Evolutionary conservation across 1,284 basidiomycete genomes (phyloP), one percentile per base, ranked within the genome.

Genomic region (Albatrellus sp.): DNA sequence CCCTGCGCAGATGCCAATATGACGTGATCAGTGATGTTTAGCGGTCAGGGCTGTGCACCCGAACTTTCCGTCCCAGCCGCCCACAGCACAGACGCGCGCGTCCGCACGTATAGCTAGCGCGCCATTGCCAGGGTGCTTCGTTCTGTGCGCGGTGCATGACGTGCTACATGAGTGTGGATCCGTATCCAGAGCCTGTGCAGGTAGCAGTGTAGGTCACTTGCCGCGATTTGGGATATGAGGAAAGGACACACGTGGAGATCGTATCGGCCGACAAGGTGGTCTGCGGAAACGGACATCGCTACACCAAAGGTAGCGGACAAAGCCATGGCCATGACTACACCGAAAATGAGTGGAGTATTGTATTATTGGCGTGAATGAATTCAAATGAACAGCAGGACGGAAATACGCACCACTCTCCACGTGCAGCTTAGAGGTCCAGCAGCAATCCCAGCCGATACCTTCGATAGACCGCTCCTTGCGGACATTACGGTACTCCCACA

Each of bases 61-160:
- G 54, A 52, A 90, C 90, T 70, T 76, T 30, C 90, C 90, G 52
- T 93, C 90, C 90, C 90, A 93, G 1, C 89, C 86, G 2, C 84
- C 90, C 1, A 90, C 65, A 0, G 86, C 88, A 51, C 87, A 85
- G 0, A 92, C 75, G 24, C 72, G 70, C 0, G 79, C 85, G 54
- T 86, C 79, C 33, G 76, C 69, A n/a, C 77, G 76, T n/a, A 92
- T 73, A 1, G 79, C 70, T 19, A 92, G 61, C 3, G 77, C 72
- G 0, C 73, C 70, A 53, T 90, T 89, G 1, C 90, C 89, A 1
- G 86, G 76, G 50, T 88, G 71, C 54, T 82, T 90, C n/a, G 78
- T 90, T 46, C 73, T 69, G 52, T 75, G 63, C 0, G 59, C 55
- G 3, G 57, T 60, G 43, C 60, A 62, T 9, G 42, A 34, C 9